Base-by-base conservation (phyloP, 768 basidiomycete species). In the Tulasnella sp. region DNA sequence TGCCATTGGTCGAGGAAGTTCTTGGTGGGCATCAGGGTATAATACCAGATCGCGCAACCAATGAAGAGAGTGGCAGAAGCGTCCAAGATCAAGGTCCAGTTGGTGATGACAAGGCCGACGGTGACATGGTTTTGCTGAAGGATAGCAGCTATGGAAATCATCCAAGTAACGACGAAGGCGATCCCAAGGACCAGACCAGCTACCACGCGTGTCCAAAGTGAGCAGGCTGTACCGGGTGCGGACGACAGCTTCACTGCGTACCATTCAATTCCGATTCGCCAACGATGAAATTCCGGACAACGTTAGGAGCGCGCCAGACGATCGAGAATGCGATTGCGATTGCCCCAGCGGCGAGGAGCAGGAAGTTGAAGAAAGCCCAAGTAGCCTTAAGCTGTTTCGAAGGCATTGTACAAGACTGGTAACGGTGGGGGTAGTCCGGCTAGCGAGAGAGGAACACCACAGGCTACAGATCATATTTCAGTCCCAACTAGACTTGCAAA, bases 41-140 rank as follows among this genome's bases (percentile, higher is more conserved):
- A 86, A 69, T 84, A 80, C 91, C 91, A 94, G 49, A 93, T 71
- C 62, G 78, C 76, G 19, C 82, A 77, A 59, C 86, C 89, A 25
- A 87, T 69, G 51, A 81, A 64, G 48, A 83, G 69, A 39, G 84
- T 75, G 23, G 75, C 73, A 41, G 84, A 62, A 6, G 75, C 76
- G 63, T 91, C 82, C 37, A 74, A 56, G 34, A 92, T 68, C 51
- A 92, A 80, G 25, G 74, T 63, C 73, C 83, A 88, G 69, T 90
- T 91, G 63, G 90, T 78, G 36, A 84, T 67, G 61, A 84, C 78
- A 36, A 94, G 79, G 41, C 84, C 81, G 34, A 73, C 67, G 41
- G 77, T 86, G 62, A 82, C 75, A 66, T 83, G 80, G 61, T 81
- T 83, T 29, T 77, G 76, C 63, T 85, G 82, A 31, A 83, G 68